phyloP scores from a whole-genome alignment of 225 moss, liverwort and hornwort genomes.

The Bryoerythrophyllum caledonicum region DNA sequence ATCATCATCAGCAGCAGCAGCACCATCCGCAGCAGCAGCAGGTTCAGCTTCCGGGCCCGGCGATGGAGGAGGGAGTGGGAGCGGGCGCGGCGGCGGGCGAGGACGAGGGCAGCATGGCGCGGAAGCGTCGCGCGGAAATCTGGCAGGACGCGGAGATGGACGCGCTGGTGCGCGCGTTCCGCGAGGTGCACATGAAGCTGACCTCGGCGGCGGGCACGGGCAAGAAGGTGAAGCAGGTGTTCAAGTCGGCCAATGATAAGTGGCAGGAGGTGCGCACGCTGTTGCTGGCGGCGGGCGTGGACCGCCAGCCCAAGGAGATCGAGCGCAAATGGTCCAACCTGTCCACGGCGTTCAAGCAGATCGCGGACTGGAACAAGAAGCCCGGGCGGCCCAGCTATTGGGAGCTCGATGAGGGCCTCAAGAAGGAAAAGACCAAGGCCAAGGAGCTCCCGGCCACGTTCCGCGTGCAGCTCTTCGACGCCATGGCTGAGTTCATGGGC shows the following conservation, averaged over 20 bases:
- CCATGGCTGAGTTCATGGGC: slow-evolving; percentile 69
- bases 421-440: slow-evolving; percentile 71
- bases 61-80: slow-evolving; percentile 25
- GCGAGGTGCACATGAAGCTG: slow-evolving; percentile 68
- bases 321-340: slow-evolving; percentile 71
- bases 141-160: slow-evolving; percentile 78
- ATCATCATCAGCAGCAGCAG: neutral
- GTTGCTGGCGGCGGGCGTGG: slow-evolving; percentile 49
- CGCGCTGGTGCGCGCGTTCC: slow-evolving; percentile 61
- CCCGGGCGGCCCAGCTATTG: slow-evolving; percentile 58
- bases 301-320: slow-evolving; percentile 63
- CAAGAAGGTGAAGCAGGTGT: slow-evolving; percentile 71
- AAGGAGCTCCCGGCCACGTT: slow-evolving; percentile 68
- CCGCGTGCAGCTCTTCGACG: slow-evolving; percentile 61
- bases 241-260: slow-evolving; percentile 66
- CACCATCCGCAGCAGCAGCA: slow-evolving; percentile 13
- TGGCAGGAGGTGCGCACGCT: slow-evolving; percentile 65
- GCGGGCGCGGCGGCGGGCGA: slow-evolving; percentile 38
- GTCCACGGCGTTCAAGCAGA: slow-evolving; percentile 71
- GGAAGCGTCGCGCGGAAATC: slow-evolving; percentile 67
- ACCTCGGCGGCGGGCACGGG: slow-evolving; percentile 58
- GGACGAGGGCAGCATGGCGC: slow-evolving; percentile 45
- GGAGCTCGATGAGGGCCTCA: slow-evolving; percentile 60
- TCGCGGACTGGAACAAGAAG: slow-evolving; percentile 70
- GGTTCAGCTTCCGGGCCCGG: neutral